Conservation (phyloP, 2,329 filamentous ascomycete species). For the Zalaria obscura region DNA sequence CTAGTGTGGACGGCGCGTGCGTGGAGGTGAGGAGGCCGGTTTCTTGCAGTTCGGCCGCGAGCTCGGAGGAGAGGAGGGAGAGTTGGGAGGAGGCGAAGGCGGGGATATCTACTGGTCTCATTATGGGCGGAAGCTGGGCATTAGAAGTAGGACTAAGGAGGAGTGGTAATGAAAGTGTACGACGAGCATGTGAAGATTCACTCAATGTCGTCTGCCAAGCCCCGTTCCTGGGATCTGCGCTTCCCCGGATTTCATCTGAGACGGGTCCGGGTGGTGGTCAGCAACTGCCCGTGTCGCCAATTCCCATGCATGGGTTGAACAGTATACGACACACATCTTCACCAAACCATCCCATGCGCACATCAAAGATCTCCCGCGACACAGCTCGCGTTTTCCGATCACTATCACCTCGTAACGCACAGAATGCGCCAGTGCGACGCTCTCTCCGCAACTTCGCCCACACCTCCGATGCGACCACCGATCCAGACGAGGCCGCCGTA, state of each 20-base stretch:
- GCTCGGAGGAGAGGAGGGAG: slow-evolving; percentile 54
- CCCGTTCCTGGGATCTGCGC: too few relatives aligned
- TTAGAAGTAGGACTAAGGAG: too few relatives aligned
- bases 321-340: too few relatives aligned
- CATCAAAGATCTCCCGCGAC: slow-evolving; percentile 7
- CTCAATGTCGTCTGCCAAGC: too few relatives aligned
- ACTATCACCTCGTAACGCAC: slow-evolving; percentile 2
- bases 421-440: slow-evolving; percentile 7
- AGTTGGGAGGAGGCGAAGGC: slow-evolving; percentile 60
- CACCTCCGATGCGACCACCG: slow-evolving; percentile 1
- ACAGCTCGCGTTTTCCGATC: slow-evolving; percentile 6
- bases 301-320: too few relatives aligned
- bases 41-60: slow-evolving; percentile 57
- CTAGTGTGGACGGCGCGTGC: slow-evolving; percentile 53
- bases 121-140: background rate
- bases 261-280: too few relatives aligned
- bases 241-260: too few relatives aligned
- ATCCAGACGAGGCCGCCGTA: slow-evolving; percentile 1
- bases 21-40: slow-evolving; percentile 52
- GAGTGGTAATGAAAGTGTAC: too few relatives aligned
- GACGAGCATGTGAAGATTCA: too few relatives aligned
- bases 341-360: slow-evolving; percentile 3
- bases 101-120: slow-evolving; percentile 37
- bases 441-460: slow-evolving; percentile 10
- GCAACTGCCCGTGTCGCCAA: too few relatives aligned